These are phyloP conservation scores for Quercus lobata DNA, from an alignment of 331 rosid genomes.

Conservation along the genomic window DNA sequence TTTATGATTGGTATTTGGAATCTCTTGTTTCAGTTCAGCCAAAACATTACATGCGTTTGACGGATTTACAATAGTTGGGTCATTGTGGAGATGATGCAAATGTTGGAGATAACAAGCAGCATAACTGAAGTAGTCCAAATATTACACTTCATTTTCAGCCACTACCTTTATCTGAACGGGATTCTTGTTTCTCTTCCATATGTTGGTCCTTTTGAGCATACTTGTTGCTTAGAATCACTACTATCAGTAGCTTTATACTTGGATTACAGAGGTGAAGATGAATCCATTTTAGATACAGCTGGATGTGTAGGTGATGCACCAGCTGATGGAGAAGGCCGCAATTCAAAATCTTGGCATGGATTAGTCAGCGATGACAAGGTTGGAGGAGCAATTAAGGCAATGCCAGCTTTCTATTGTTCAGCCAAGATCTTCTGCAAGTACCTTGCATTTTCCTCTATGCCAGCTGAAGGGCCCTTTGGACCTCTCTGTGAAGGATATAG, in stretches of 20 bases:
- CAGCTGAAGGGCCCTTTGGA: constrained; percentile 37
- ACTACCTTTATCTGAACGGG: background rate
- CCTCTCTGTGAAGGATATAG: constrained; percentile 3
- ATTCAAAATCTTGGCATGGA: constrained; percentile 15
- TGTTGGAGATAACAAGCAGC: background rate
- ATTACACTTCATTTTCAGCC: constrained; percentile 13
- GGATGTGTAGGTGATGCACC: constrained; percentile 2
- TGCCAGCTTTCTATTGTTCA: constrained; percentile 38
- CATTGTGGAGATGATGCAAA: background rate
- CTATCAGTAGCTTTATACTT: constrained; percentile 13
- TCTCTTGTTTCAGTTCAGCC: background rate
- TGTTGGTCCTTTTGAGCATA: constrained; percentile 17
- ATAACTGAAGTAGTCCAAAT: background rate
- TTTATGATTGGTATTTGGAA: too few relatives aligned
- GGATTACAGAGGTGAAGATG: constrained; percentile 12
- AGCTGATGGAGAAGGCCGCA: constrained; percentile 11
- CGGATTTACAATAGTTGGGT: constrained; percentile 6
- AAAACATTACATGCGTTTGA: background rate
- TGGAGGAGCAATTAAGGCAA: constrained; percentile 26
- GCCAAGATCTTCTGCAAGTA: constrained; percentile 40
- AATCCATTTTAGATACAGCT: constrained; percentile 15
- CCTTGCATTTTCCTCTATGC: constrained; percentile 38
- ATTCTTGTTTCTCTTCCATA: constrained; percentile 14
- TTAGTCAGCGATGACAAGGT: constrained; percentile 14
- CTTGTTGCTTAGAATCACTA: constrained; percentile 15